Evolutionary conservation across 2,329 filamentous ascomycete species (phyloP).

Genomic region (Pezicula neosporulosa): DNA sequence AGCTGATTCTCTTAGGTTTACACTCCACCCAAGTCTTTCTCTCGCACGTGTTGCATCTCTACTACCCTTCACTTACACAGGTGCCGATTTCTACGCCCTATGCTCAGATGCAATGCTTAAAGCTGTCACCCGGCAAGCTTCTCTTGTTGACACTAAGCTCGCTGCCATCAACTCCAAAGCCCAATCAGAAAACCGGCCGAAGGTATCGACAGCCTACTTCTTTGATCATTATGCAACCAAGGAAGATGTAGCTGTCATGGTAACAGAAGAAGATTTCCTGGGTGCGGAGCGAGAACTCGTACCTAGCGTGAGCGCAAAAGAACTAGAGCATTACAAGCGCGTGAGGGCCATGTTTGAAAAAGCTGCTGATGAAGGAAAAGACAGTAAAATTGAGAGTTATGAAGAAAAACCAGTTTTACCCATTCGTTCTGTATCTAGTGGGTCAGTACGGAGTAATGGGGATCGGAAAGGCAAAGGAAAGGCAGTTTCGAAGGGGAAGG

Average conservation of each 20-base stretch:
- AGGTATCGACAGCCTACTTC: constrained; percentile 82
- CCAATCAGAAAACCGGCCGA: constrained; percentile 12
- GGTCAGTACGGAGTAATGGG: not conserved
- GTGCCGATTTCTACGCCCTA: constrained; percentile 93
- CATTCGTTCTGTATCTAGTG: not conserved
- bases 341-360: constrained; percentile 84
- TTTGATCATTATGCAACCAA: constrained; percentile 88
- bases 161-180: constrained; percentile 55
- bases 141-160: constrained; percentile 80
- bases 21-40: constrained; percentile 74
- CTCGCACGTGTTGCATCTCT: constrained; percentile 69
- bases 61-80: constrained; percentile 94
- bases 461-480: constrained; percentile 6
- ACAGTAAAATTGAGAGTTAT: constrained; percentile 23
- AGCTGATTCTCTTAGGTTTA: constrained; percentile 59
- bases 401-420: not conserved
- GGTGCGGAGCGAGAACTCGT: constrained; percentile 80
- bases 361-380: constrained; percentile 28
- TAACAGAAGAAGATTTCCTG: constrained; percentile 84
- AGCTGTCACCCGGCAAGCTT: constrained; percentile 87
- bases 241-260: constrained; percentile 82
- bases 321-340: constrained; percentile 84
- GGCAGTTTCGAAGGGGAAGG: constrained; percentile 10
- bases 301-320: constrained; percentile 89
- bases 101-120: constrained; percentile 99